Evolutionary conservation across 257 asterid species (phyloP).

Genomic region (Primulina eburnea): DNA sequence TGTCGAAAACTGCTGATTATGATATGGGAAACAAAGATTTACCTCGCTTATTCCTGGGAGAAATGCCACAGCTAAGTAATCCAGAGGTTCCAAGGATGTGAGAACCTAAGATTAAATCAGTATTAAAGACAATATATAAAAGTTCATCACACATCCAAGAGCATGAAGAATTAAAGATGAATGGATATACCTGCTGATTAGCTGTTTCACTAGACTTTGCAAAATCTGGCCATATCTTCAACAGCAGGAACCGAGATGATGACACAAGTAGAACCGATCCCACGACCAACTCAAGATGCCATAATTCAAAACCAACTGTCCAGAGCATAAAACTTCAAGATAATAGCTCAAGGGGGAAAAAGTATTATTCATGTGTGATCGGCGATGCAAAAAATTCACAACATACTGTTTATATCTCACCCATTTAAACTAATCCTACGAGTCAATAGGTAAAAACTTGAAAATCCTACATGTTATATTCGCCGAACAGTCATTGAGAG

Average conservation of each 20-base stretch:
- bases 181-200: conserved; percentile 58
- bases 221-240: conserved; percentile 80
- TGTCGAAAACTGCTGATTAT: not conserved
- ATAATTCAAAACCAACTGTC: conserved; percentile 64
- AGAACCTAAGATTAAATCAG: conserved; percentile 50
- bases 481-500: conserved; percentile 56
- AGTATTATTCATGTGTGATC: not conserved
- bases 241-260: conserved; percentile 62
- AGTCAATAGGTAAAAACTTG: not conserved
- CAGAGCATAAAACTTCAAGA: not conserved
- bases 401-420: not conserved
- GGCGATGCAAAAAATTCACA: not conserved
- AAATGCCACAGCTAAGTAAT: conserved; percentile 74
- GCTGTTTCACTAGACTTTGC: conserved; percentile 83
- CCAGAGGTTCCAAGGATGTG: conserved; percentile 71
- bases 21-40: conserved; percentile 7
- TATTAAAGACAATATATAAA: not conserved
- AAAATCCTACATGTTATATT: conserved; percentile 56
- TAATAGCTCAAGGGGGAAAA: not conserved
- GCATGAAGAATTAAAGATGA: not conserved
- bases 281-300: conserved; percentile 69
- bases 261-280: conserved; percentile 73
- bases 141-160: conserved; percentile 3
- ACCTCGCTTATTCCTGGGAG: conserved; percentile 90
- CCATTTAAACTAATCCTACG: not conserved